Percentiles rank a stretch among this genome's conserved stretches.
Evolutionary conservation across 305 asterid genomes (phyloP).

Genomic region (Fraxinus dipetala): DNA sequence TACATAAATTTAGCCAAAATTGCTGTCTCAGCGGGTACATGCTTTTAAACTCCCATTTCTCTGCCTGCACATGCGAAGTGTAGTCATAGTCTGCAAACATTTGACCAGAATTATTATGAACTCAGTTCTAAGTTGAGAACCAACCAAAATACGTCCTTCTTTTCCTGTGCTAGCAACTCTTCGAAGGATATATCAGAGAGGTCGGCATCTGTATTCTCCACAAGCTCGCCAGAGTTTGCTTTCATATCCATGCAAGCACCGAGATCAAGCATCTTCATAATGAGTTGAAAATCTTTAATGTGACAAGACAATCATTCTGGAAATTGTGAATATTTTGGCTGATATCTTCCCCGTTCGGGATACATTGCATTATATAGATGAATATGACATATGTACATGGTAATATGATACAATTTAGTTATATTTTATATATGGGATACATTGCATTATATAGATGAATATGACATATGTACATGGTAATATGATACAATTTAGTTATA

Average conservation of each 20-base stretch:
- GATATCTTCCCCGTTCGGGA: too few relatives aligned
- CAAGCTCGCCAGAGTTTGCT: slow-evolving; percentile 38
- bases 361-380: too few relatives aligned
- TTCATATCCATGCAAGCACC: slow-evolving; percentile 56
- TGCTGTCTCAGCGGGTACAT: slow-evolving; percentile 35
- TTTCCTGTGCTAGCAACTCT: slow-evolving; percentile 76
- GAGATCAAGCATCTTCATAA: slow-evolving; percentile 67
- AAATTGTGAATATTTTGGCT: too few relatives aligned
- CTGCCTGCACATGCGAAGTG: slow-evolving; percentile 53
- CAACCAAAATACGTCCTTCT: slow-evolving; percentile 78
- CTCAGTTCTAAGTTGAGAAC: slow-evolving; percentile 23
- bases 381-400: too few relatives aligned
- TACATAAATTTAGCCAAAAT: slow-evolving; percentile 19
- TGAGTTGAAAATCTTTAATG: background rate
- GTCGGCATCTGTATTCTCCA: slow-evolving; percentile 45
- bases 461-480: too few relatives aligned
- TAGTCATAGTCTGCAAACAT: slow-evolving; percentile 12
- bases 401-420: too few relatives aligned
- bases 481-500: too few relatives aligned
- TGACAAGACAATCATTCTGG: background rate
- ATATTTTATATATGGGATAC: too few relatives aligned
- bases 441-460: too few relatives aligned
- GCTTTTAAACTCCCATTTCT: slow-evolving; percentile 53
- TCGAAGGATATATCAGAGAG: slow-evolving; percentile 72
- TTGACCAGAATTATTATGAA: background rate